Conservation (phyloP, 2,329 filamentous ascomycete genomes). For the Metarhizium humberi region DNA sequence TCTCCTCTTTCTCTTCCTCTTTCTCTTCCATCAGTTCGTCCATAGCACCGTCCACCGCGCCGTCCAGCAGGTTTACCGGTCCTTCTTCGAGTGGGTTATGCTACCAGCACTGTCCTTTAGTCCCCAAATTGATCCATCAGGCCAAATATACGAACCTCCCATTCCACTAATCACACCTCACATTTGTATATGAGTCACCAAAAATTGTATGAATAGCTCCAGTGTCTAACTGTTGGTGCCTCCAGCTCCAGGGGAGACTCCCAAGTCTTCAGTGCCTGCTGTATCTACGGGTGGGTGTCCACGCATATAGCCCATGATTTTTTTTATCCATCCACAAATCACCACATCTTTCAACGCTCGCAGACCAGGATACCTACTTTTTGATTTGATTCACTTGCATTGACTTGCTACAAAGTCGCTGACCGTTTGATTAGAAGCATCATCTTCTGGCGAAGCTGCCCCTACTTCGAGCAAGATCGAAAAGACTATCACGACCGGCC, state of each 20-base stretch:
- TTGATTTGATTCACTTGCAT: neutral
- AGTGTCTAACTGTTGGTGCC: neutral
- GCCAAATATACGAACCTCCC: neutral
- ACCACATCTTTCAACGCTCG: neutral
- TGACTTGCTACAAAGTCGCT: constrained; percentile 5
- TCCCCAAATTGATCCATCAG: constrained; percentile 9
- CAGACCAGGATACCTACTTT: neutral
- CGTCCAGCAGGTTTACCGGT: constrained; percentile 15
- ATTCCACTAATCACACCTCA: neutral
- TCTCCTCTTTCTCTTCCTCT: constrained; percentile 6
- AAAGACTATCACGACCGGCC: constrained; percentile 24
- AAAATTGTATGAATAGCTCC: neutral
- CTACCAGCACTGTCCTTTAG: constrained; percentile 10
- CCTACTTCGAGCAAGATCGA: constrained; percentile 13
- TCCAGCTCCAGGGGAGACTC: neutral
- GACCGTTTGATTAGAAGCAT: constrained; percentile 4
- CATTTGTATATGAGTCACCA: neutral
- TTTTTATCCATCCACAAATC: neutral
- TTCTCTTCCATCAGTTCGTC: constrained; percentile 13
- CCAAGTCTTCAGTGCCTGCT: neutral
- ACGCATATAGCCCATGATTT: neutral
- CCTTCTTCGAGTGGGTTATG: constrained; percentile 16
- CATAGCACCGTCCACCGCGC: constrained; percentile 8
- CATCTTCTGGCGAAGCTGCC: neutral
- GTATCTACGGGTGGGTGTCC: constrained; percentile 4